Conservation (phyloP, 2,329 filamentous ascomycete genomes). For the Fusarium bactridioides region DNA sequence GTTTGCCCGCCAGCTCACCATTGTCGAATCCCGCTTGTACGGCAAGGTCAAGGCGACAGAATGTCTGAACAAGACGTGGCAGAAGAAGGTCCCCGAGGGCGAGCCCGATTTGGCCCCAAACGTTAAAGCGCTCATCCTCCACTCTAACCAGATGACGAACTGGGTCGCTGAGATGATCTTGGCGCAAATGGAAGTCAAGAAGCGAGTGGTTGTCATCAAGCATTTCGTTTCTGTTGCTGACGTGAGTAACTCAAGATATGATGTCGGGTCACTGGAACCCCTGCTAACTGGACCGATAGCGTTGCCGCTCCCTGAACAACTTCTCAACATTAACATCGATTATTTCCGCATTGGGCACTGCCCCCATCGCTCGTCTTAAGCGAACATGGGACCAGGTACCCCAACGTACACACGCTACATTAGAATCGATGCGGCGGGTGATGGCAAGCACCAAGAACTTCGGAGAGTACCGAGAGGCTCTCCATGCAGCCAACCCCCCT, state of each 20-base stretch:
- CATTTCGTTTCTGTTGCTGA: slow-evolving; percentile 97
- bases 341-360: slow-evolving; percentile 93
- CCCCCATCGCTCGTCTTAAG: slow-evolving; percentile 91
- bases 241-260: slow-evolving; percentile 62
- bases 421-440: slow-evolving; percentile 91
- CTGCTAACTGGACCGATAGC: slow-evolving; percentile 59
- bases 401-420: slow-evolving; percentile 76
- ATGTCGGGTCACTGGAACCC: background rate
- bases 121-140: slow-evolving; percentile 93
- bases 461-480: slow-evolving; percentile 90
- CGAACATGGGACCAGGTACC: slow-evolving; percentile 95
- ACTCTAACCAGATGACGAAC: slow-evolving; percentile 98
- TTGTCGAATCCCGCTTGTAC: slow-evolving; percentile 94
- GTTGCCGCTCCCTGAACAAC: slow-evolving; percentile 93
- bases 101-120: slow-evolving; percentile 89
- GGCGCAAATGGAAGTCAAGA: slow-evolving; percentile 92
- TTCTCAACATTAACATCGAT: slow-evolving; percentile 98
- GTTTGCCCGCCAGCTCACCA: slow-evolving; percentile 96
- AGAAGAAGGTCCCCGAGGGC: slow-evolving; percentile 87
- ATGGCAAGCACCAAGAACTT: slow-evolving; percentile 99
- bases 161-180: slow-evolving; percentile 99
- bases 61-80: slow-evolving; percentile 98
- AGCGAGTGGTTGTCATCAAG: slow-evolving; percentile 96
- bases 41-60: slow-evolving; percentile 96
- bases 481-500: slow-evolving; percentile 92